Percentiles rank a stretch among this genome's conserved stretches.
These are phyloP conservation scores for Aspergillus spinulosporus DNA, from an alignment of 2,329 filamentous ascomycete genomes.

Conservation along the genomic window DNA sequence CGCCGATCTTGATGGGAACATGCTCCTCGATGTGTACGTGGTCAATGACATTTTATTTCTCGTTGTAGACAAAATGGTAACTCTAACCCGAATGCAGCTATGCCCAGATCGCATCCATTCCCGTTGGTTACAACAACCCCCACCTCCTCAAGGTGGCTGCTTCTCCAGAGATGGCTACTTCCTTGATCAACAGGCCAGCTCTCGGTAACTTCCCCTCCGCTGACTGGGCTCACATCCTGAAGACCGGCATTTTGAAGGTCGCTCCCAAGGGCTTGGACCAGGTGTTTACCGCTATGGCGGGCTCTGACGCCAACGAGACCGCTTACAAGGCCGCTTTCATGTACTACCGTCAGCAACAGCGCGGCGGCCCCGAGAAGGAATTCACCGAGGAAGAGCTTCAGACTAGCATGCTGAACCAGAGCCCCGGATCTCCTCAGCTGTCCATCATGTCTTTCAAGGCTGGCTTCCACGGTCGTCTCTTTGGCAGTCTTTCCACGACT, in stretches of 20 bases:
- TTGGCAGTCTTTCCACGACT: constrained; percentile 83
- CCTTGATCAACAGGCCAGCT: constrained; percentile 84
- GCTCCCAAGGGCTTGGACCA: constrained; percentile 82
- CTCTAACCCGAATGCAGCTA: constrained; percentile 56
- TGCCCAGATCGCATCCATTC: constrained; percentile 90
- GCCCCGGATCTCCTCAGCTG: constrained; percentile 73
- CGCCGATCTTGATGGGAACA: constrained; percentile 53
- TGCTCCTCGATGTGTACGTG: constrained; percentile 53
- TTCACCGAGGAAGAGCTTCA: constrained; percentile 76
- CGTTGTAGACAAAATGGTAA: neutral
- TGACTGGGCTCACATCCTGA: constrained; percentile 78
- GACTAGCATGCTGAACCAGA: constrained; percentile 77
- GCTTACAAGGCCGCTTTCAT: constrained; percentile 97
- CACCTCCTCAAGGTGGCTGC: constrained; percentile 67
- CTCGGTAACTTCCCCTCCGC: constrained; percentile 86
- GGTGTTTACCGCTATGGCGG: constrained; percentile 86
- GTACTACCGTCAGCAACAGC: constrained; percentile 78
- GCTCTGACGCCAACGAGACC: constrained; percentile 90
- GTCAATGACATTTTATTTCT: neutral
- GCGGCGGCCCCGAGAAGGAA: constrained; percentile 73
- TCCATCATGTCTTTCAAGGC: constrained; percentile 88
- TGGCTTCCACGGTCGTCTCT: constrained; percentile 86
- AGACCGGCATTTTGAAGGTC: constrained; percentile 76
- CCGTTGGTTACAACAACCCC: constrained; percentile 90
- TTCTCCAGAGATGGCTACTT: constrained; percentile 74